phyloP scores from a whole-genome alignment of 345 rosid genomes.

The Angophora floribunda region DNA sequence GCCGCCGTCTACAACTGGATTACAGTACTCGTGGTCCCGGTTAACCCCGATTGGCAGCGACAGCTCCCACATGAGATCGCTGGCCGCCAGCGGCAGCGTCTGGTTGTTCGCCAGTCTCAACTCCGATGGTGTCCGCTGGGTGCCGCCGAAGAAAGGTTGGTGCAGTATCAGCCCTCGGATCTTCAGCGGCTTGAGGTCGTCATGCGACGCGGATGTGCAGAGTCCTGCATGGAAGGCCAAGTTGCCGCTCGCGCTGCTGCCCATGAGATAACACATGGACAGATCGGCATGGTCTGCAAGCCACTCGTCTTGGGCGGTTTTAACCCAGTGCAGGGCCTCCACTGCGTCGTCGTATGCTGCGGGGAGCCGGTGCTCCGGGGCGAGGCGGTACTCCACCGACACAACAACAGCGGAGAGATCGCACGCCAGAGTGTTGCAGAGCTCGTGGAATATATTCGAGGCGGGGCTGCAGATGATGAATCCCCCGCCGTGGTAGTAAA shows the following conservation, averaged over 20 bases:
- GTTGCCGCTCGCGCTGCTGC: conserved; percentile 54
- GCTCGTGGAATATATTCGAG: not conserved
- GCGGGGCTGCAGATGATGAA: conserved; percentile 31
- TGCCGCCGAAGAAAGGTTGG: conserved; percentile 58
- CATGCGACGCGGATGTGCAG: not conserved
- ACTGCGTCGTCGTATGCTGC: conserved; percentile 47
- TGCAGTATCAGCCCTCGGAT: conserved; percentile 54
- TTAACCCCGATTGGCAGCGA: conserved; percentile 36
- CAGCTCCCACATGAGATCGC: conserved; percentile 43
- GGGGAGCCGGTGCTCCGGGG: conserved; percentile 59
- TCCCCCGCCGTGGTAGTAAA: conserved; percentile 59
- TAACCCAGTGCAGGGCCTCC: conserved; percentile 32
- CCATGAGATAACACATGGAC: conserved; percentile 31
- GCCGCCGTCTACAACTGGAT: conserved; percentile 29
- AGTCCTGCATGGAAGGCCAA: conserved; percentile 33
- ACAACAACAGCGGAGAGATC: conserved; percentile 22
- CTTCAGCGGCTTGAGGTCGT: conserved; percentile 19
- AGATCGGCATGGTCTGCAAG: conserved; percentile 19
- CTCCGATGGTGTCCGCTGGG: conserved; percentile 32
- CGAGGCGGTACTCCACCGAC: conserved; percentile 34
- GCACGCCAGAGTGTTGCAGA: conserved; percentile 21
- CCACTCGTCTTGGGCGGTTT: conserved; percentile 22
- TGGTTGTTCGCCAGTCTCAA: conserved; percentile 11
- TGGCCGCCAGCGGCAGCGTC: conserved; percentile 7
- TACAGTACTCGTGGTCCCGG: conserved; percentile 51